Evolutionary conservation across 1,284 basidiomycete genomes (phyloP).

Genomic region (Pyrrhoderma noxium): DNA sequence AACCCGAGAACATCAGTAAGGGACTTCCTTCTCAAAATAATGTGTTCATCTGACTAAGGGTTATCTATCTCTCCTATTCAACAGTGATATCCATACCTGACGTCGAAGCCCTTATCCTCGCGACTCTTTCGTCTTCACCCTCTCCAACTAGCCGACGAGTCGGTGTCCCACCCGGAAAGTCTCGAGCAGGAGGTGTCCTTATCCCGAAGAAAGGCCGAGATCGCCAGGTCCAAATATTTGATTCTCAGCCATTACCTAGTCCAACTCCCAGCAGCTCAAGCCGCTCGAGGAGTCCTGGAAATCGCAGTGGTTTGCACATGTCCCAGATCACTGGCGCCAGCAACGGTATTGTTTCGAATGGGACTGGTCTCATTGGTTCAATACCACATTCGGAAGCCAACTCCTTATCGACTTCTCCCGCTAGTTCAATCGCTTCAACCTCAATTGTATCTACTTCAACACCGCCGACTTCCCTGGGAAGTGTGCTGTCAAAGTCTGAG

Average conservation of each 20-base stretch:
- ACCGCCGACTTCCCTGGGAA: conserved; percentile 30
- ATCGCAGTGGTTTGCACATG: conserved; percentile 30
- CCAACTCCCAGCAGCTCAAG: conserved; percentile 43
- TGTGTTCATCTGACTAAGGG: conserved; percentile 15
- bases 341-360: conserved; percentile 2
- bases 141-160: conserved; percentile 64
- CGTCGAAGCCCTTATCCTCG: conserved; percentile 61
- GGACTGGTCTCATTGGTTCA: conserved; percentile 7
- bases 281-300: conserved; percentile 35
- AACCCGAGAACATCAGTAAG: conserved; percentile 88
- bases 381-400: conserved; percentile 9
- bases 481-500: conserved; percentile 24
- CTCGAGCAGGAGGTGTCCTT: conserved; percentile 44
- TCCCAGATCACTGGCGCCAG: conserved; percentile 20
- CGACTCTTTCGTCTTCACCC: conserved; percentile 57
- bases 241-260: conserved; percentile 61
- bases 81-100: conserved; percentile 72
- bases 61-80: conserved; percentile 17
- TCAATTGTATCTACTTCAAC: conserved; percentile 21
- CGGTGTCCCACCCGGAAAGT: conserved; percentile 54
- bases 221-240: conserved; percentile 68
- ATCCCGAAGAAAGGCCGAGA: conserved; percentile 50
- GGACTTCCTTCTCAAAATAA: conserved; percentile 24
- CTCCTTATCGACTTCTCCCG: conserved; percentile 10
- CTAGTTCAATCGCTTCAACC: conserved; percentile 22